Evolutionary conservation across 192 early-diverging fungal genomes (phyloP), one percentile per base, ranked within the genome.

Genomic region (Podochytrium sp.): DNA sequence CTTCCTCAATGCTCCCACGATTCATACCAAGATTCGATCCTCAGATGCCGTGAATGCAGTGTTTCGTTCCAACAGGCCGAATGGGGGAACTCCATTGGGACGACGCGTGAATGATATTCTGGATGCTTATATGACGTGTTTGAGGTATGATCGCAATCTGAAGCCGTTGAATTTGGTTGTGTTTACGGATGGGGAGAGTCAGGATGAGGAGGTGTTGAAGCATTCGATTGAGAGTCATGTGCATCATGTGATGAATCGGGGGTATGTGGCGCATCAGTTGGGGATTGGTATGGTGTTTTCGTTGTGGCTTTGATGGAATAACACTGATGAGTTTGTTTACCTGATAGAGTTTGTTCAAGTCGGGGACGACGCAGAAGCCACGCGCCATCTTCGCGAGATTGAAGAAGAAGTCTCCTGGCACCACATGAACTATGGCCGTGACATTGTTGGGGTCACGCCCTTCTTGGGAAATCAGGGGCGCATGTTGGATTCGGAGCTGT

Each of bases 301-400:
- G n/a, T n/a, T n/a, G n/a, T n/a, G n/a, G n/a, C n/a, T n/a, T n/a
- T n/a, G n/a, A n/a, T n/a, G n/a, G n/a, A n/a, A n/a, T n/a, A n/a
- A n/a, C n/a, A n/a, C n/a, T n/a, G n/a, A n/a, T n/a, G n/a, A n/a
- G n/a, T n/a, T n/a, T n/a, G n/a, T n/a, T n/a, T n/a, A n/a, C n/a
- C n/a, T n/a, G n/a, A n/a, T n/a, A n/a, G 66, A 69, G 51, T 69
- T 69, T 57, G 29, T 69, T 23, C 66, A 69, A 39, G 47, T 69
- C 25, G 66, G 66, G 12, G 66, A 69, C 34, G 66, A 69, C 34
- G 51, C 52, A 30, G 32, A 37, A 29, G 66, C 66, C 7, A 50
- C 66, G 34, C 18, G 16, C 0, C 32, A 52, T 5, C 30, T 69
- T 7, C 6, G n/a, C 32, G 7, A 37, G 66, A 23, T 55, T 10